Percentiles rank a stretch among this genome's conserved stretches.
Conservation (phyloP, 2,329 filamentous ascomycete species). For the Coniochaeta sp. region DNA sequence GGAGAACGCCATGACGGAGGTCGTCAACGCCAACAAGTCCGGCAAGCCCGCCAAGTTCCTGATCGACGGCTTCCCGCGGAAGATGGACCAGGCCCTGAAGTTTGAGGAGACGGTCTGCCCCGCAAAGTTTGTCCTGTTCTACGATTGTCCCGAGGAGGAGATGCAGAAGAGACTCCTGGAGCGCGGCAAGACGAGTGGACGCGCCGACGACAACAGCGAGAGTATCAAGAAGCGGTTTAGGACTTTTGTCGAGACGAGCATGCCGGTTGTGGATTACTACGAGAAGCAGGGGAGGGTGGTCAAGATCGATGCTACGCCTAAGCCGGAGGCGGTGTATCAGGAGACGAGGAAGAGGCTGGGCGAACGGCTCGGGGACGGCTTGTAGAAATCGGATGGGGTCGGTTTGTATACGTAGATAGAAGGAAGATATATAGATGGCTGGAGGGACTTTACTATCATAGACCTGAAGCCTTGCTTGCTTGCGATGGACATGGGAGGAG, state of each 20-base stretch:
- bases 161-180: constrained; percentile 81
- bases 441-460: neutral
- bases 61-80: constrained; percentile 81
- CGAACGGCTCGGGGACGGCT: constrained; percentile 37
- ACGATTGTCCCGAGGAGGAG: constrained; percentile 82
- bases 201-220: constrained; percentile 89
- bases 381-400: constrained; percentile 17
- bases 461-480: neutral
- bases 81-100: constrained; percentile 92
- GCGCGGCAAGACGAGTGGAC: constrained; percentile 85
- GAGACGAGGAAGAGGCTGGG: constrained; percentile 43
- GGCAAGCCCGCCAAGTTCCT: constrained; percentile 54
- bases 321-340: constrained; percentile 54
- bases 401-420: too few relatives aligned
- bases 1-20: constrained; percentile 82
- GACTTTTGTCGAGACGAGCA: constrained; percentile 90
- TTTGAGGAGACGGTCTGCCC: constrained; percentile 88
- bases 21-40: constrained; percentile 39
- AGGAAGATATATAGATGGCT: too few relatives aligned
- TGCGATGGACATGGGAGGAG: neutral
- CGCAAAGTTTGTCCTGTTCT: constrained; percentile 82
- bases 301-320: constrained; percentile 64
- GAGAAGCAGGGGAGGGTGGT: constrained; percentile 70
- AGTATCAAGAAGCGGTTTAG: constrained; percentile 95
- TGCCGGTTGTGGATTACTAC: constrained; percentile 91